Conservation (phyloP, 495 filamentous ascomycete species). For the Penicillium chermesinum region DNA sequence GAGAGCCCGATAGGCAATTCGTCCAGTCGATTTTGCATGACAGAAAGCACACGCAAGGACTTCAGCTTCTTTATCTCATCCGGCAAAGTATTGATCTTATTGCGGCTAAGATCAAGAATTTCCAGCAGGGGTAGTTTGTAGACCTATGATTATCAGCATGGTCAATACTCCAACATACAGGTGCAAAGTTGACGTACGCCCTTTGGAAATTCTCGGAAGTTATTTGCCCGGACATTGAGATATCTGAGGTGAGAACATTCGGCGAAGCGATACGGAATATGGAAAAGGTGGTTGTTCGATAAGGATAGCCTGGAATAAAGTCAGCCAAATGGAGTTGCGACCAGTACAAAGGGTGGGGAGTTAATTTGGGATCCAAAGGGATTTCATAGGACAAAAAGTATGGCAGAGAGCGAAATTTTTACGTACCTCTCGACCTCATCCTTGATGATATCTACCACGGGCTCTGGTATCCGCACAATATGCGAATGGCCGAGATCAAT, state of each 20-base stretch:
- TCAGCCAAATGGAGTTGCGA: too few relatives aligned
- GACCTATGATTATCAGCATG: slow-evolving; percentile 40
- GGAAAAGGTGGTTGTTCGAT: slow-evolving; percentile 79
- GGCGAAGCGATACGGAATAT: slow-evolving; percentile 75
- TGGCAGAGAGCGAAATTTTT: neutral
- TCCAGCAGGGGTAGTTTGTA: slow-evolving; percentile 81
- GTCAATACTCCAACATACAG: neutral
- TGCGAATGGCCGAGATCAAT: slow-evolving; percentile 82
- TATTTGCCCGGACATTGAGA: slow-evolving; percentile 87
- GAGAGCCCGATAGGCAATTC: slow-evolving; percentile 76
- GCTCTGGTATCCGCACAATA: slow-evolving; percentile 75
- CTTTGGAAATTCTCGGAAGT: slow-evolving; percentile 80
- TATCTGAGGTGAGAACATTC: slow-evolving; percentile 86
- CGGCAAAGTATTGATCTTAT: slow-evolving; percentile 72
- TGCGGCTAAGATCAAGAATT: slow-evolving; percentile 85
- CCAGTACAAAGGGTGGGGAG: too few relatives aligned
- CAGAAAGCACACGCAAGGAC: slow-evolving; percentile 68
- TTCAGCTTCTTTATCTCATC: slow-evolving; percentile 73
- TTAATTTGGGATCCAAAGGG: too few relatives aligned
- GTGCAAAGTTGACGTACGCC: slow-evolving; percentile 53
- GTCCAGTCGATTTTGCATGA: slow-evolving; percentile 81
- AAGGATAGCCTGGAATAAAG: slow-evolving; percentile 63
- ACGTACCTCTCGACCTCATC: slow-evolving; percentile 84
- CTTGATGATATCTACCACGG: slow-evolving; percentile 88
- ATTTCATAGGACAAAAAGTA: too few relatives aligned